phyloP scores from a whole-genome alignment of 225 moss, liverwort and hornwort genomes.

The Ulota crispa region DNA sequence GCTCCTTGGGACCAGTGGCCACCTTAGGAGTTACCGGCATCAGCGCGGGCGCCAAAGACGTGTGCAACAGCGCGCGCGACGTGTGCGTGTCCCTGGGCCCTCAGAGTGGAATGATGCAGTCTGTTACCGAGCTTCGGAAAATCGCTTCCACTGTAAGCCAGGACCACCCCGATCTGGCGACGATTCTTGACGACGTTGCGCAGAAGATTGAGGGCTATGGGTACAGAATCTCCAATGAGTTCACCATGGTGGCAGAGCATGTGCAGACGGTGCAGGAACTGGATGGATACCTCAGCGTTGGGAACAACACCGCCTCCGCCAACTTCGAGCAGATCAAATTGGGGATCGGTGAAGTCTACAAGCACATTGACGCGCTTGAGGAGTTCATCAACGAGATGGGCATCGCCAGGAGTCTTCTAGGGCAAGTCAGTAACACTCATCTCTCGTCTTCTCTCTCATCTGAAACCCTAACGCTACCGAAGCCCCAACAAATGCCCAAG shows the following conservation, averaged over 20 bases:
- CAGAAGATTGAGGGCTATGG: conserved; percentile 32
- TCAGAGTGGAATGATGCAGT: conserved; percentile 45
- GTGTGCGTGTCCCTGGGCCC: conserved; percentile 45
- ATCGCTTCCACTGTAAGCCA: conserved; percentile 15
- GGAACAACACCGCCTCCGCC: conserved; percentile 36
- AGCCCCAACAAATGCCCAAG: too few relatives aligned
- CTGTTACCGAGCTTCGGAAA: conserved; percentile 42
- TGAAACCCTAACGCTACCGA: not conserved
- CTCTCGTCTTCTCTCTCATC: not conserved
- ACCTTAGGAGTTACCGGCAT: conserved; percentile 51
- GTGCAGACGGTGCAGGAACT: conserved; percentile 46
- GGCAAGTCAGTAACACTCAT: conserved; percentile 36
- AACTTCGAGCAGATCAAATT: conserved; percentile 46
- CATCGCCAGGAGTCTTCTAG: conserved; percentile 40
- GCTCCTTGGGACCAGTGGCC: conserved; percentile 42
- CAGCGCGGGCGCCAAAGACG: conserved; percentile 35
- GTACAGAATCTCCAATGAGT: conserved; percentile 42
- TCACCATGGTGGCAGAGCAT: conserved; percentile 54
- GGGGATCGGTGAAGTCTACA: conserved; percentile 20
- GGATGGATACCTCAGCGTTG: conserved; percentile 53
- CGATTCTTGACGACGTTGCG: conserved; percentile 34
- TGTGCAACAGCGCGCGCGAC: conserved; percentile 49
- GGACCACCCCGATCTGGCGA: conserved; percentile 32
- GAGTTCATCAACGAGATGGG: conserved; percentile 49
- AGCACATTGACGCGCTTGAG: conserved; percentile 40